A percentile compares a stretch with the other conserved stretches of the same genome.
These are phyloP conservation scores for Monsonia emarginata DNA, from an alignment of 441 rosid genomes.

Conservation along the genomic window DNA sequence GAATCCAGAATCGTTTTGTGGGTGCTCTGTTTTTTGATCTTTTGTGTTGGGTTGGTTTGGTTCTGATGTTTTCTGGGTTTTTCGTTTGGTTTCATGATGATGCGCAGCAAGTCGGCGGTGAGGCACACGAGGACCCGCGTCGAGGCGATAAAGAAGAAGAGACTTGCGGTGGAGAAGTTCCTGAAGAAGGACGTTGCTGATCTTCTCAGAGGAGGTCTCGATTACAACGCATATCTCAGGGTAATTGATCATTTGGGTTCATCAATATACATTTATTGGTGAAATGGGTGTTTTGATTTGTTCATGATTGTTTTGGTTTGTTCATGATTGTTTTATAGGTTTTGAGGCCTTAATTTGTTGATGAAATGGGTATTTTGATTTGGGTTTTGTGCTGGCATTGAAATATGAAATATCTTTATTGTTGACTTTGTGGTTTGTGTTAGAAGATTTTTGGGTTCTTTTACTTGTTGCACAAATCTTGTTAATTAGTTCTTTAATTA, in stretches of 20 bases:
- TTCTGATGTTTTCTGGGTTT: background rate
- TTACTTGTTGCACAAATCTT: no score
- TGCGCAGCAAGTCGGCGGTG: conserved; percentile 51
- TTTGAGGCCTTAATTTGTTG: no score
- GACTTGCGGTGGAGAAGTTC: conserved; percentile 41
- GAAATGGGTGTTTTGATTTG: no score
- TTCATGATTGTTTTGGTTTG: background rate
- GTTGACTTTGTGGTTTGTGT: no score
- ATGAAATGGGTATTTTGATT: no score
- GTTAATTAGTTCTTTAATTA: background rate
- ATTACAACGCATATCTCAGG: conserved; percentile 68
- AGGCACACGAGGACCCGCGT: conserved; percentile 49
- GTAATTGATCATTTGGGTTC: conserved; percentile 22
- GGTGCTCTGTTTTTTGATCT: background rate
- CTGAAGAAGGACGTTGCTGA: conserved; percentile 65
- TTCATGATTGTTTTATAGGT: no score
- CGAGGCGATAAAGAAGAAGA: conserved; percentile 57
- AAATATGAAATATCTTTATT: no score
- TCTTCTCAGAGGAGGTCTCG: conserved; percentile 47
- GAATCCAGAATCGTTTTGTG: background rate
- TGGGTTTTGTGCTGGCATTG: background rate
- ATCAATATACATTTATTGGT: background rate
- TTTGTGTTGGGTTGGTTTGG: conserved; percentile 6
- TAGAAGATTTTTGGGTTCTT: background rate
- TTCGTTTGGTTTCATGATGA: background rate